Conservation (phyloP, 768 basidiomycete genomes). For the Pleurotus djamor region DNA sequence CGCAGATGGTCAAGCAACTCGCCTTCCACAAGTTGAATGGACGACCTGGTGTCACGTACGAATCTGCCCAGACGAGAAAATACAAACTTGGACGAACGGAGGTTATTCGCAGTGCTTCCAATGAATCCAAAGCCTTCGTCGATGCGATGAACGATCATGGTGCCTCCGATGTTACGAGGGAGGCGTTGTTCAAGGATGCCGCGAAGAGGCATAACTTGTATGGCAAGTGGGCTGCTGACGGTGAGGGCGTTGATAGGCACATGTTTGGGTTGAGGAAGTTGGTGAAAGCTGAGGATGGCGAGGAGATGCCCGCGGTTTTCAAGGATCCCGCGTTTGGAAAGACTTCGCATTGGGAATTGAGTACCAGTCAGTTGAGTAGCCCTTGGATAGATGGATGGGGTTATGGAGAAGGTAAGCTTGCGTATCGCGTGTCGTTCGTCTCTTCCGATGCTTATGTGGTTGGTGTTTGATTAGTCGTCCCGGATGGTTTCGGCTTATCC, state of each 20-base stretch:
- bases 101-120: conserved; percentile 85
- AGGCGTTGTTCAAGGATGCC: conserved; percentile 67
- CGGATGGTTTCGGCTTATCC: conserved; percentile 88
- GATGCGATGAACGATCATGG: conserved; percentile 79
- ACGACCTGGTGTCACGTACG: conserved; percentile 83
- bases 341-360: conserved; percentile 90
- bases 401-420: conserved; percentile 81
- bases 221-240: conserved; percentile 88
- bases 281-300: conserved; percentile 54
- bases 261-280: conserved; percentile 91
- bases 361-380: conserved; percentile 84
- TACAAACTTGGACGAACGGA: conserved; percentile 92
- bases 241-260: conserved; percentile 93
- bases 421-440: background rate
- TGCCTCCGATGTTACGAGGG: conserved; percentile 45
- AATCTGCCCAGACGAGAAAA: conserved; percentile 92
- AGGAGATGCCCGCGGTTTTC: conserved; percentile 73
- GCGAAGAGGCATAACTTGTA: conserved; percentile 85
- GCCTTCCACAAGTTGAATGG: conserved; percentile 87
- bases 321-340: conserved; percentile 64
- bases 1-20: conserved; percentile 93
- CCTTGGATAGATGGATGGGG: conserved; percentile 93
- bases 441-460: conserved; percentile 2
- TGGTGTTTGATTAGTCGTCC: conserved; percentile 59
- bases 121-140: conserved; percentile 82